Percentiles rank a stretch among this genome's conserved stretches.
Conservation (phyloP, 1,139 yeast species). For the Debaryomyces sp. region DNA sequence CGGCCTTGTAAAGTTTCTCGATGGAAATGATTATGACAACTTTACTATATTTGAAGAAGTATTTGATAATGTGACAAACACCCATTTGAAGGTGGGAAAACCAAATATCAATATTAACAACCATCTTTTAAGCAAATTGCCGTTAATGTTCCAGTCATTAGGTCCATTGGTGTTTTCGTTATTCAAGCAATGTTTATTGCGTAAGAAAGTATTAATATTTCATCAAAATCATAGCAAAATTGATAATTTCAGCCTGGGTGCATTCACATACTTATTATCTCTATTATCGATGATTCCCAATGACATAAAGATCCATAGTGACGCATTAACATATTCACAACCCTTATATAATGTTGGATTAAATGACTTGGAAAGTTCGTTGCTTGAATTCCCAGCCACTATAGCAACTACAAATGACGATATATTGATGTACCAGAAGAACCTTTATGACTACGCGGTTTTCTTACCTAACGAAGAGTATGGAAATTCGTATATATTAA, state of each 20-base stretch:
- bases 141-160: slow-evolving; percentile 49
- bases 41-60: slow-evolving; percentile 23
- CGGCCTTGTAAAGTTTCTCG: slow-evolving; percentile 43
- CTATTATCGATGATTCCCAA: slow-evolving; percentile 42
- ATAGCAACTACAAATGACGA: slow-evolving; percentile 77
- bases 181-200: slow-evolving; percentile 67
- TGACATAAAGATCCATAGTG: slow-evolving; percentile 24
- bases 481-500: slow-evolving; percentile 13
- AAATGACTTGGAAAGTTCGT: slow-evolving; percentile 45
- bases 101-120: slow-evolving; percentile 21
- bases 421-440: slow-evolving; percentile 57
- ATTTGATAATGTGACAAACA: slow-evolving; percentile 16
- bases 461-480: slow-evolving; percentile 27
- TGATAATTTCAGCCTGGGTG: slow-evolving; percentile 23
- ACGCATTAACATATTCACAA: slow-evolving; percentile 28
- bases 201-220: slow-evolving; percentile 63
- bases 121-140: slow-evolving; percentile 56
- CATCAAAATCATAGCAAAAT: slow-evolving; percentile 40
- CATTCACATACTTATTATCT: slow-evolving; percentile 40
- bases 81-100: slow-evolving; percentile 10
- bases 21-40: slow-evolving; percentile 19
- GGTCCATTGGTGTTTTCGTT: slow-evolving; percentile 77
- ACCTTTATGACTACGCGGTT: slow-evolving; percentile 56
- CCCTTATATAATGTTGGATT: slow-evolving; percentile 71
- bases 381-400: slow-evolving; percentile 35